Conservation (phyloP, 1,284 basidiomycete genomes). For the Boletellus sp. region DNA sequence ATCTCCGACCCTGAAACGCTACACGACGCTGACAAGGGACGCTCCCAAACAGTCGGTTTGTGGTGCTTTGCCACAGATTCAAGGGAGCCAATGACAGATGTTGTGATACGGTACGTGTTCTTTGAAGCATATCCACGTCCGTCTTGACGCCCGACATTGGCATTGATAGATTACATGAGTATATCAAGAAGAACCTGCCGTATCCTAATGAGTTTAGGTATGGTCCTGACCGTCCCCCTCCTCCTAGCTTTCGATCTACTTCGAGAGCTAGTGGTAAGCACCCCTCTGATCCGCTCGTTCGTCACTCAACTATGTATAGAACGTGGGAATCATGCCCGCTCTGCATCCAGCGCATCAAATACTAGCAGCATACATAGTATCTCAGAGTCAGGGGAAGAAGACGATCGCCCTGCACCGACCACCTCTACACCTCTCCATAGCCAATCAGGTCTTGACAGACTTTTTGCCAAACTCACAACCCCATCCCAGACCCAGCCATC, state of each 20-base stretch:
- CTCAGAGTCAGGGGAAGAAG: constrained; percentile 32
- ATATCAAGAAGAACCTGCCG: constrained; percentile 56
- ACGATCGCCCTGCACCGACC: constrained; percentile 12
- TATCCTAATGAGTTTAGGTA: constrained; percentile 71
- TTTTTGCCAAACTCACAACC: constrained; percentile 52
- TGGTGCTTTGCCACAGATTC: constrained; percentile 76
- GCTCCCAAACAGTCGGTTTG: constrained; percentile 61
- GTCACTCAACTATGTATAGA: constrained; percentile 22
- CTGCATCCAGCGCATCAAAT: constrained; percentile 32
- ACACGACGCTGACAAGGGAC: constrained; percentile 51
- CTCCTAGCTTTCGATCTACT: constrained; percentile 31
- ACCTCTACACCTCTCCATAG: constrained; percentile 14
- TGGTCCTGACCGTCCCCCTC: constrained; percentile 61
- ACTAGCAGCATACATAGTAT: constrained; percentile 34
- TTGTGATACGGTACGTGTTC: constrained; percentile 55
- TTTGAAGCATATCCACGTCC: neutral
- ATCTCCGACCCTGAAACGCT: constrained; percentile 38
- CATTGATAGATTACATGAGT: constrained; percentile 52
- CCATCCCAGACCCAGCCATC: constrained; percentile 18
- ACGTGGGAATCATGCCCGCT: constrained; percentile 25
- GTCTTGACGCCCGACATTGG: neutral
- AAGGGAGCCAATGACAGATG: constrained; percentile 66
- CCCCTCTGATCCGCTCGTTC: neutral
- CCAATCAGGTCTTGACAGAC: constrained; percentile 56
- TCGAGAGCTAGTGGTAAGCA: constrained; percentile 32